Base-by-base conservation (phyloP, 116 monocot genomes). In the Trichopus zeylanicus region DNA sequence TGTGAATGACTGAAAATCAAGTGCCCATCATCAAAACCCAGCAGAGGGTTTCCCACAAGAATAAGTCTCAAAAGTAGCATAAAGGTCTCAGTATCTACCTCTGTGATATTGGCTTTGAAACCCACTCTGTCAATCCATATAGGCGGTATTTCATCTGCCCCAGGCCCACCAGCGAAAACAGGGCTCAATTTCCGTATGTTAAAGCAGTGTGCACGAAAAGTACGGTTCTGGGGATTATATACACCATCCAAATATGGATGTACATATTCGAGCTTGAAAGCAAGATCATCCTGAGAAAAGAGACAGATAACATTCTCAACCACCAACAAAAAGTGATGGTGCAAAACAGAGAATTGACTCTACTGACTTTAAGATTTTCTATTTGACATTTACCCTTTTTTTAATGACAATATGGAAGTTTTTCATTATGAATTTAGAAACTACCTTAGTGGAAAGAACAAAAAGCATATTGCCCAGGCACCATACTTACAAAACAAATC, bases 231-330 rank as follows among this genome's bases (percentile, higher is more conserved):
- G 26, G 85, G 77, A 64, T 88, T 66, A 7, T 65, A 47, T 24
- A 98, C 71, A 46, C 98, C 98, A 73, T 98, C 98, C 39, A 98
- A 15, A 70, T 98, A 98, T 28, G 98, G 98, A 74, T 98, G 98
- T 51, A 92, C 92, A 70, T 91, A 98, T 53, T 98, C 98, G 56
- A 98, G 69, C 82, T 98, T 98, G 77, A 91, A 98, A 20, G 92
- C 65, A 2, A 98, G 71, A 74, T 98, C 98, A 88, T 98, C 98
- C 98, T 98, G 58, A 33, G 38, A n/a, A 61, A 62, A 23, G 1
- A 66, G 51, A 19, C 32, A 2, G n/a, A n/a, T n/a, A n/a, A n/a
- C n/a, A n/a, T n/a, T n/a, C n/a, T n/a, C n/a, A n/a, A n/a, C n/a
- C n/a, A n/a, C n/a, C n/a, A n/a, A n/a, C n/a, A n/a, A n/a, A n/a